Evolutionary conservation across 169 alveolate genomes (phyloP).

Genomic region (Eimeria tenella): DNA sequence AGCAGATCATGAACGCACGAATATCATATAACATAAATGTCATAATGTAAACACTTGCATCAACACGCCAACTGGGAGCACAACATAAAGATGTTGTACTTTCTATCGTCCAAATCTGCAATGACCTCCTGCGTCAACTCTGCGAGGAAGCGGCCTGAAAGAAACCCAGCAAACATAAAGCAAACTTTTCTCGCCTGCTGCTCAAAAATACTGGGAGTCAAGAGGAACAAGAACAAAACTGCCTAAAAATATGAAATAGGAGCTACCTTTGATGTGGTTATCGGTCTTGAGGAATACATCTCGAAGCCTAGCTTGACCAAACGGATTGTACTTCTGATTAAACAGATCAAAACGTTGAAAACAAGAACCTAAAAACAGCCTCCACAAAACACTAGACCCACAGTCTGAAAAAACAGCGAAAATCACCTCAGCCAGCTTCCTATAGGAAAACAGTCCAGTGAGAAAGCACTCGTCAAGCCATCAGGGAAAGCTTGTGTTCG

Average conservation of each 20-base stretch:
- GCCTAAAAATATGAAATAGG: neutral
- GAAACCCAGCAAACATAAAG: neutral
- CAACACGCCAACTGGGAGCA: too few species aligned
- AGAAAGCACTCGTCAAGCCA: too few species aligned
- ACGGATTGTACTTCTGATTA: slow-evolving; percentile 93
- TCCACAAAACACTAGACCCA: too few species aligned
- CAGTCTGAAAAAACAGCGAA: too few species aligned
- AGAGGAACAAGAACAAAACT: neutral
- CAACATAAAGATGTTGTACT: slow-evolving; percentile 40
- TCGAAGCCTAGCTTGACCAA: slow-evolving; percentile 90
- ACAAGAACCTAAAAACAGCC: slow-evolving; percentile 79
- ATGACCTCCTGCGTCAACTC: slow-evolving; percentile 93
- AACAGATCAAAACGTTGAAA: slow-evolving; percentile 95
- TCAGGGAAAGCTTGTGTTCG: too few species aligned
- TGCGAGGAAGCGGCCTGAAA: slow-evolving; percentile 89
- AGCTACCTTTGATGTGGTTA: slow-evolving; percentile 89
- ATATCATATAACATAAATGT: too few species aligned
- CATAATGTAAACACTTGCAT: too few species aligned
- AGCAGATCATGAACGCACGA: too few species aligned
- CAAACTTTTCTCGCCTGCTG: too few species aligned
- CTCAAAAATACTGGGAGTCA: neutral
- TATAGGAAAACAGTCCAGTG: too few species aligned
- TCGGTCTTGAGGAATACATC: slow-evolving; percentile 94
- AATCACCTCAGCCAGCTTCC: too few species aligned
- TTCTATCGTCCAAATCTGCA: slow-evolving; percentile 87